Conservation (phyloP, 2,329 filamentous ascomycete genomes). For the Aureobasidium sp. region DNA sequence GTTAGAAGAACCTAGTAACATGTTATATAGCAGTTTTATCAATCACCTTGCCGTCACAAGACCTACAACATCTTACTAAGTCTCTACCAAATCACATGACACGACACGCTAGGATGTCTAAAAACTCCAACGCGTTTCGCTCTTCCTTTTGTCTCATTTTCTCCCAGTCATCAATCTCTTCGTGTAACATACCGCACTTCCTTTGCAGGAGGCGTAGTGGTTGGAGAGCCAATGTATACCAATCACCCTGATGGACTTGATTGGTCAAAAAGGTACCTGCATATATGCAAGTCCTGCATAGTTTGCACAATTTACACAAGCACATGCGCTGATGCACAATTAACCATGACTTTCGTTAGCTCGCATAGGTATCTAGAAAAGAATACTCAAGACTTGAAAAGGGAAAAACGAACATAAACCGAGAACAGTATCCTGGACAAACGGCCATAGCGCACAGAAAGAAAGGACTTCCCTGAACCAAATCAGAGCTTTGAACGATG, state of each 20-base stretch:
- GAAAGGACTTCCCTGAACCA: background rate
- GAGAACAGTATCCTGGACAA: background rate
- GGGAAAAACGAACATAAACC: background rate
- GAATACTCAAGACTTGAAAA: background rate
- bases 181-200: background rate
- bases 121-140: background rate
- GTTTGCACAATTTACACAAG: background rate
- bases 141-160: background rate
- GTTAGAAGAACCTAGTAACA: background rate
- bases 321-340: background rate
- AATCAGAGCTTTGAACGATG: background rate
- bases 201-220: background rate
- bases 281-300: background rate
- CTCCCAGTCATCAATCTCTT: background rate
- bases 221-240: background rate
- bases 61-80: constrained; percentile 13
- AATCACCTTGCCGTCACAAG: constrained; percentile 11
- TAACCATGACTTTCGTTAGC: background rate
- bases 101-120: constrained; percentile 5
- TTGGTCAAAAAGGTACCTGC: constrained; percentile 6
- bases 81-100: constrained; percentile 10
- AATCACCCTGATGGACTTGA: background rate
- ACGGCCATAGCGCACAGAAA: background rate
- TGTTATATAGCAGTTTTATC: background rate
- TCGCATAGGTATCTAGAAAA: background rate